These are phyloP conservation scores for Dillenia turbinata DNA, from an alignment of 164 flowering plant species.

Conservation along the genomic window DNA sequence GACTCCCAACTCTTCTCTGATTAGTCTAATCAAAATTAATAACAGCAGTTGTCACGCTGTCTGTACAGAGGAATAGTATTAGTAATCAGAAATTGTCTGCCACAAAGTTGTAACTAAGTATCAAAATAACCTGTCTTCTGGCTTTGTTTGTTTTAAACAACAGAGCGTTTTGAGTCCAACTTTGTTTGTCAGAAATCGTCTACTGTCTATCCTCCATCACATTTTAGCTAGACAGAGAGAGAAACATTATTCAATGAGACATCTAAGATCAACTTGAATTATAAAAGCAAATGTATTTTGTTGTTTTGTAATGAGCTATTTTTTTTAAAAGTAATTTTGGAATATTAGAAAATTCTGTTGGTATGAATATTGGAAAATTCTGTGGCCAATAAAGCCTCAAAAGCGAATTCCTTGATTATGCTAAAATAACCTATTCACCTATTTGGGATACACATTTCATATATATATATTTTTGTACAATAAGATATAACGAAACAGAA, in stretches of 20 bases:
- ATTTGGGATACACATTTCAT: no score
- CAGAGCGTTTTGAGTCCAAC: conserved; percentile 7
- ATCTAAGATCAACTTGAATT: conserved; percentile 8
- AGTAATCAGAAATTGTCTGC: conserved; percentile 7
- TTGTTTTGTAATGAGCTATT: no score
- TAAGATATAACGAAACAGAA: no score
- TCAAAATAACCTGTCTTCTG: conserved; percentile 8
- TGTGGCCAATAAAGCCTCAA: no score
- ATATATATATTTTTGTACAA: no score
- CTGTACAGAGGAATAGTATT: background rate
- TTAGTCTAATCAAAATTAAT: background rate
- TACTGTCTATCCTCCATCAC: conserved; percentile 6
- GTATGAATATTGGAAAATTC: no score
- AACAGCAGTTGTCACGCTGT: conserved; percentile 8
- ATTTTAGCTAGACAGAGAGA: no score
- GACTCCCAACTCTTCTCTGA: background rate
- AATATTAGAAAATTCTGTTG: no score
- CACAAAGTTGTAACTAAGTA: background rate
- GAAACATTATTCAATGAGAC: background rate
- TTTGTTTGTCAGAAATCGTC: conserved; percentile 14
- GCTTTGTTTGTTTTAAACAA: background rate
- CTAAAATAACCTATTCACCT: no score
- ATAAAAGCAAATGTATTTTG: conserved; percentile 3
- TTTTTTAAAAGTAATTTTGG: no score
- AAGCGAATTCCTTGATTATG: no score